These are phyloP conservation scores for Apiotrichum veenhuisii DNA, from an alignment of 1,284 basidiomycete species.

Conservation along the genomic window DNA sequence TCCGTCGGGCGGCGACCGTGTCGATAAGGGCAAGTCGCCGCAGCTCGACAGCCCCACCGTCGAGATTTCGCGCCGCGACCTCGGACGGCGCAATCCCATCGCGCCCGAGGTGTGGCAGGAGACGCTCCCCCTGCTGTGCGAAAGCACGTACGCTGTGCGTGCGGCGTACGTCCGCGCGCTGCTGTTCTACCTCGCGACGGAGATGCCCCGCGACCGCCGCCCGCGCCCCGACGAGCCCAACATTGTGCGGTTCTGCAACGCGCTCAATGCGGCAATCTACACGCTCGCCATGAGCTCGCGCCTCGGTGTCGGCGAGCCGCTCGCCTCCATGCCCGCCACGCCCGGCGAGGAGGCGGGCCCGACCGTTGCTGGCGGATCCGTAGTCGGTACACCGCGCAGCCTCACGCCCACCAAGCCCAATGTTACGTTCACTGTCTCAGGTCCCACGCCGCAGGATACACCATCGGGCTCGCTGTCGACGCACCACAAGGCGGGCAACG, in stretches of 20 bases:
- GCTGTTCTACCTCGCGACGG: slow-evolving; percentile 66
- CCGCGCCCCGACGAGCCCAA: slow-evolving; percentile 25
- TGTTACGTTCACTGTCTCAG: slow-evolving; percentile 37
- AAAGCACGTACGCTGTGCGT: slow-evolving; percentile 67
- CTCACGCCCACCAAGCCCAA: slow-evolving; percentile 19
- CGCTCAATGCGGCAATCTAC: slow-evolving; percentile 71
- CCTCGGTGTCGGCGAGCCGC: slow-evolving; percentile 48
- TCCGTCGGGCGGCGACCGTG: background rate
- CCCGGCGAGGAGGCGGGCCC: background rate
- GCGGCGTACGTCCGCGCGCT: slow-evolving; percentile 70
- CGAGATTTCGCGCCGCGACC: slow-evolving; percentile 22
- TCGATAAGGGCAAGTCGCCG: slow-evolving; percentile 38
- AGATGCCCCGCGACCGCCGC: slow-evolving; percentile 57
- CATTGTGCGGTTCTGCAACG: slow-evolving; percentile 63
- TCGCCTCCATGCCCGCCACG: slow-evolving; percentile 17
- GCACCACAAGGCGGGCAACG: background rate
- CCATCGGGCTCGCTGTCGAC: slow-evolving; percentile 4
- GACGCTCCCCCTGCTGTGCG: slow-evolving; percentile 75
- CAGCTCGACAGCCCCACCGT: slow-evolving; percentile 27
- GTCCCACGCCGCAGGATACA: slow-evolving; percentile 29
- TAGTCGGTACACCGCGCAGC: background rate
- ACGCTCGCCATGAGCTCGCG: slow-evolving; percentile 67
- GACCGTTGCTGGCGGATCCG: background rate
- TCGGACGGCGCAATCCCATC: slow-evolving; percentile 62
- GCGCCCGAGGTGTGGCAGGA: slow-evolving; percentile 83